Percentiles rank a stretch among this genome's conserved stretches.
Conservation (phyloP, 257 asterid species). For the Echites panduratus region DNA sequence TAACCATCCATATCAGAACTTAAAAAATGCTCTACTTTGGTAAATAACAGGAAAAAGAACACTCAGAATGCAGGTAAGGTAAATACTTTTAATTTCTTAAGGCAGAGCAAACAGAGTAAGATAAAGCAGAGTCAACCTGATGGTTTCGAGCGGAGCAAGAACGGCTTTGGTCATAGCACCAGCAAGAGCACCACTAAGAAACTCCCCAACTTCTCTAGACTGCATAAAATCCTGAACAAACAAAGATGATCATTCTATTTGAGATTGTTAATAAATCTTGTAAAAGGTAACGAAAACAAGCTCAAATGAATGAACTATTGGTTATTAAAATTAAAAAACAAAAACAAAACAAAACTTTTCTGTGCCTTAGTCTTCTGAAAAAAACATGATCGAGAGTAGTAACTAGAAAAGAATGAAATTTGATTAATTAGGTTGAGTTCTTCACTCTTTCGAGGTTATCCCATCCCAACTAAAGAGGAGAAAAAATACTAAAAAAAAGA, state of each 20-base stretch:
- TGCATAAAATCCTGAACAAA: slow-evolving; percentile 47
- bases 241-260: not conserved
- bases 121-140: slow-evolving; percentile 43
- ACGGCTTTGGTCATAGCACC: slow-evolving; percentile 98
- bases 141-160: slow-evolving; percentile 97
- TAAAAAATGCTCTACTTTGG: not conserved
- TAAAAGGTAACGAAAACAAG: not conserved
- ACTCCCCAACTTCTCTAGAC: slow-evolving; percentile 80
- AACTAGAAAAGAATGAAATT: not conserved
- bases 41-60: not conserved
- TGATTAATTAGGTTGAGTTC: not conserved
- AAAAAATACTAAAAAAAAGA: no score
- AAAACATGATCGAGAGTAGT: not conserved
- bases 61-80: slow-evolving; percentile 5
- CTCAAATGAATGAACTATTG: not conserved
- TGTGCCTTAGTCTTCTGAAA: no score
- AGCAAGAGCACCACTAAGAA: slow-evolving; percentile 90
- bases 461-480: not conserved
- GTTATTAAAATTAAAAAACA: not conserved
- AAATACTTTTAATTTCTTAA: not conserved
- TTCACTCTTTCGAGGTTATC: not conserved
- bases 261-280: not conserved
- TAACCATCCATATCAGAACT: not conserved
- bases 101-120: not conserved
- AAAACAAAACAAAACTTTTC: no score